These are phyloP conservation scores for Colletotrichum ledebouriae DNA, from an alignment of 2,329 filamentous ascomycete genomes.

Conservation along the genomic window DNA sequence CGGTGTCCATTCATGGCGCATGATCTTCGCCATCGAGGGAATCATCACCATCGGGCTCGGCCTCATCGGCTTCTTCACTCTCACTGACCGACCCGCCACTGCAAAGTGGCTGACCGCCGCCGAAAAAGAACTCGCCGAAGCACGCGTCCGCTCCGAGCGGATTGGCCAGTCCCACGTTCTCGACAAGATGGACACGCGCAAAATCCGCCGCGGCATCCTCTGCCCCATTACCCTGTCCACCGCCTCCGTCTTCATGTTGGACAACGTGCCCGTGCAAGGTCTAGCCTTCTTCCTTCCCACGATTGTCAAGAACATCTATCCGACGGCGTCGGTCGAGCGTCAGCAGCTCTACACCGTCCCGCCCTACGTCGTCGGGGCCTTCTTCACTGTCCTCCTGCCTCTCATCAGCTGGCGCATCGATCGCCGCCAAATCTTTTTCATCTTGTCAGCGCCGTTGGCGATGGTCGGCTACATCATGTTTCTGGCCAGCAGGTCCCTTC, in stretches of 20 bases:
- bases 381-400: slow-evolving; percentile 70
- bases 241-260: slow-evolving; percentile 70
- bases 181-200: slow-evolving; percentile 70
- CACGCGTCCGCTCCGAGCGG: slow-evolving; percentile 71
- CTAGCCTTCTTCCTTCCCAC: slow-evolving; percentile 76
- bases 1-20: slow-evolving; percentile 70
- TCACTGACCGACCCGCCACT: slow-evolving; percentile 76
- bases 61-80: slow-evolving; percentile 69
- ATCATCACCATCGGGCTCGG: slow-evolving; percentile 68
- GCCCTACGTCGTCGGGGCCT: slow-evolving; percentile 72
- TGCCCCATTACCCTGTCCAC: slow-evolving; percentile 69
- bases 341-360: slow-evolving; percentile 76
- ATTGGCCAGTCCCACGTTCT: slow-evolving; percentile 71
- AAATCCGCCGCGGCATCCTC: slow-evolving; percentile 70
- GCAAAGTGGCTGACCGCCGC: slow-evolving; percentile 74
- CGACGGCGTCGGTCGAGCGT: slow-evolving; percentile 65
- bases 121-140: slow-evolving; percentile 73
- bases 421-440: slow-evolving; percentile 67
- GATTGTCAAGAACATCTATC: slow-evolving; percentile 75
- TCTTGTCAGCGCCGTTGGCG: slow-evolving; percentile 66
- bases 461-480: slow-evolving; percentile 77
- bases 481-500: slow-evolving; percentile 60
- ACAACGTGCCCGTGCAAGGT: slow-evolving; percentile 77
- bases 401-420: slow-evolving; percentile 70
- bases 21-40: slow-evolving; percentile 81